Conservation (phyloP, 805 yeast species). For the Diddensiella transvaalensis region DNA sequence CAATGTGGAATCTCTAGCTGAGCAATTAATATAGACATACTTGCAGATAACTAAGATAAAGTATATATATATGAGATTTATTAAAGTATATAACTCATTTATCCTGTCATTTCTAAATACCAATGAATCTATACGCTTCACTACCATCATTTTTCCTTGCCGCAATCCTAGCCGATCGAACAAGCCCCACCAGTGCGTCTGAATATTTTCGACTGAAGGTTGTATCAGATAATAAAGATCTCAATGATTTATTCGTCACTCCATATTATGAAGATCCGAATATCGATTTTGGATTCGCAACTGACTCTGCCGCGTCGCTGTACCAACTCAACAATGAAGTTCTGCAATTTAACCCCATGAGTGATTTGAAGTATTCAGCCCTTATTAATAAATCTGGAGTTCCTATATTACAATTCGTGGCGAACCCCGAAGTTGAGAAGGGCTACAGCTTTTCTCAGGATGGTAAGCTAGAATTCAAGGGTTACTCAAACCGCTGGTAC, state of each 20-base stretch:
- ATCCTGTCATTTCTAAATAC: too few species aligned
- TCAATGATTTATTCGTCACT: not conserved
- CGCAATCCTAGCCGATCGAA: not conserved
- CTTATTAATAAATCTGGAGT: not conserved
- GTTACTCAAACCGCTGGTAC: not conserved
- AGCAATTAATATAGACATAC: too few species aligned
- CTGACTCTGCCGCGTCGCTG: not conserved
- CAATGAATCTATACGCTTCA: not conserved
- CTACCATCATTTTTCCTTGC: not conserved
- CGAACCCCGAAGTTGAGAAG: not conserved
- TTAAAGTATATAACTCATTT: too few species aligned
- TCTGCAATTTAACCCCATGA: not conserved
- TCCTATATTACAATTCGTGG: not conserved
- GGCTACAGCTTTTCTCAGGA: not conserved
- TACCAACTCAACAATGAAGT: not conserved
- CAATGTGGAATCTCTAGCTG: too few species aligned
- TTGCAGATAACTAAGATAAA: too few species aligned
- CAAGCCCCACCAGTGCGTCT: not conserved
- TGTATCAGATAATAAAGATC: not conserved
- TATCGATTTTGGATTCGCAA: not conserved
- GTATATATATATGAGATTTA: too few species aligned
- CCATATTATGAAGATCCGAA: constrained; percentile 2
- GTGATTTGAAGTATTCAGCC: constrained; percentile 1
- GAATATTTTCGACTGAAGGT: not conserved
- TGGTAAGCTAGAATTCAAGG: not conserved